Evolutionary conservation across 1,284 basidiomycete genomes (phyloP).

Genomic region (Inonotus hispidus): DNA sequence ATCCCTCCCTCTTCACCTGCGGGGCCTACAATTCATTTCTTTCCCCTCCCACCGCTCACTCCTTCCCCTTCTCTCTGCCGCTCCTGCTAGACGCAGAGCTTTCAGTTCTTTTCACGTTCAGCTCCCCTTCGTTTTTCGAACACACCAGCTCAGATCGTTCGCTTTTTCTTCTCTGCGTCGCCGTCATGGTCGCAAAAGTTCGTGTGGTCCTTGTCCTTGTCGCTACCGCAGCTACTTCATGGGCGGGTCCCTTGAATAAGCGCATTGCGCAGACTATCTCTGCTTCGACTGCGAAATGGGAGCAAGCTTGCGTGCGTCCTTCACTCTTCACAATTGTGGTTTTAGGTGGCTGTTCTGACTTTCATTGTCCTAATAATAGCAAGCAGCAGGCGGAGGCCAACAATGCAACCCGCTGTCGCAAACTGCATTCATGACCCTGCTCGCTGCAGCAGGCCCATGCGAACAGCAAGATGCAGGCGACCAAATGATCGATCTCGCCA

Average conservation of each 20-base stretch:
- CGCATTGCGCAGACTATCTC: slow-evolving; percentile 41
- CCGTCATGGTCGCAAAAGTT: slow-evolving; percentile 1
- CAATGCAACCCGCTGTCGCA: slow-evolving; percentile 52
- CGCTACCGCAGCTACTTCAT: slow-evolving; percentile 17
- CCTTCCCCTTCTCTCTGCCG: background rate
- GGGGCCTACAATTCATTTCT: background rate
- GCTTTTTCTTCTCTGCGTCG: background rate
- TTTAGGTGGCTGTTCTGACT: background rate
- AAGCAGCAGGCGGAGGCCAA: slow-evolving; percentile 44
- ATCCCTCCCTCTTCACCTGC: background rate
- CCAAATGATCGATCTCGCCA: slow-evolving; percentile 54
- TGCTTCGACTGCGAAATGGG: slow-evolving; percentile 38
- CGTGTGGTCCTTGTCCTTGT: slow-evolving; percentile 14
- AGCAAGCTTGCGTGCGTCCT: slow-evolving; percentile 38
- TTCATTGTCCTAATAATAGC: background rate
- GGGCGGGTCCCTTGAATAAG: slow-evolving; percentile 30
- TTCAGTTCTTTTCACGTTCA: background rate
- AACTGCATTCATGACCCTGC: slow-evolving; percentile 33
- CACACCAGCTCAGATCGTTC: no score
- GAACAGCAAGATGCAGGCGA: slow-evolving; percentile 61
- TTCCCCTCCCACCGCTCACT: no score
- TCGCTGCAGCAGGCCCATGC: slow-evolving; percentile 49
- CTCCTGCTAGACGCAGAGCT: slow-evolving; percentile 12
- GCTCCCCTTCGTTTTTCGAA: no score
- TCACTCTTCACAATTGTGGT: background rate